Evolutionary conservation across 2,329 filamentous ascomycete genomes (phyloP).

Genomic region (Colletotrichum euphorbiae): DNA sequence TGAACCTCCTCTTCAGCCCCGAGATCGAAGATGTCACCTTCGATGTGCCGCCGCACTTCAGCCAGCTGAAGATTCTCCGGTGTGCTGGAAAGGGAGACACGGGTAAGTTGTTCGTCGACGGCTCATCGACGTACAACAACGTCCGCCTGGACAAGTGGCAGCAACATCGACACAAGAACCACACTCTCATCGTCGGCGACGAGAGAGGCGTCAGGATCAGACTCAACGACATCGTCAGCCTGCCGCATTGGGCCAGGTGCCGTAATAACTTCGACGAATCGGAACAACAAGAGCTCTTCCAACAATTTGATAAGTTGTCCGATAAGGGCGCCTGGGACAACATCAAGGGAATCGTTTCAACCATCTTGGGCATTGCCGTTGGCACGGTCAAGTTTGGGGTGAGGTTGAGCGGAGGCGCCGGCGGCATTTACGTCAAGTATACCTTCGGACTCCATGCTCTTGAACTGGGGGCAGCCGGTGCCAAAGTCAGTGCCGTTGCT

Average conservation of each 20-base stretch:
- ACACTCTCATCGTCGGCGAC: slow-evolving; percentile 21
- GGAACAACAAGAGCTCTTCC: slow-evolving; percentile 9
- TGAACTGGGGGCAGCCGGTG: slow-evolving; percentile 19
- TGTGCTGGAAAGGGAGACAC: background rate
- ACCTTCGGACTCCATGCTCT: slow-evolving; percentile 12
- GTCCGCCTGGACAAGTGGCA: slow-evolving; percentile 29
- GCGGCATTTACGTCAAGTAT: slow-evolving; percentile 24
- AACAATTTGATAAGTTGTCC: background rate
- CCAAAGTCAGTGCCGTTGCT: background rate
- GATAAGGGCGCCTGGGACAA: slow-evolving; percentile 19
- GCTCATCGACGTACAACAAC: slow-evolving; percentile 23
- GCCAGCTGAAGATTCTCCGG: slow-evolving; percentile 8
- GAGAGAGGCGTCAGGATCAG: slow-evolving; percentile 22
- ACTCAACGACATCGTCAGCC: slow-evolving; percentile 3
- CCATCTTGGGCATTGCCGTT: background rate
- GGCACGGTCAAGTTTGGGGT: slow-evolving; percentile 13
- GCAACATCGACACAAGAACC: slow-evolving; percentile 21
- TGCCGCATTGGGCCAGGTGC: slow-evolving; percentile 25
- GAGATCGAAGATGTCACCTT: slow-evolving; percentile 23
- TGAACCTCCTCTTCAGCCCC: slow-evolving; percentile 20
- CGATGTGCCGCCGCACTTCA: slow-evolving; percentile 23
- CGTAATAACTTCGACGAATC: slow-evolving; percentile 13
- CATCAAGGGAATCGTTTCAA: slow-evolving; percentile 9
- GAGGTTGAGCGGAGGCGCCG: background rate
- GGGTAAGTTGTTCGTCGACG: slow-evolving; percentile 19